phyloP scores from a whole-genome alignment of 2,329 filamentous ascomycete species.

The Ophiostoma fasciatum region DNA sequence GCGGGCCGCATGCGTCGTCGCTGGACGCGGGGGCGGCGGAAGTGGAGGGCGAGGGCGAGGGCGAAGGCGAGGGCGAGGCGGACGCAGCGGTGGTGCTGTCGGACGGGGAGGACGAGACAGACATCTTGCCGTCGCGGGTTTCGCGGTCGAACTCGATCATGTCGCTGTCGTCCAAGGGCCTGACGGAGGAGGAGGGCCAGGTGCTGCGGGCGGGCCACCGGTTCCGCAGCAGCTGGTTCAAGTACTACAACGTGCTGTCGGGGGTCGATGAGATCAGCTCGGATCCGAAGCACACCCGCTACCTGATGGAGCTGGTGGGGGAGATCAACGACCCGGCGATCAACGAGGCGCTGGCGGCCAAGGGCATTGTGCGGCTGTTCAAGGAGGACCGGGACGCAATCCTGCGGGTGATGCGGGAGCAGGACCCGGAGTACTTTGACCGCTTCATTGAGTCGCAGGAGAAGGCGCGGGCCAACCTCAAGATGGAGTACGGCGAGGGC shows the following conservation, averaged over 20 bases:
- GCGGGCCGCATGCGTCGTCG: slow-evolving; percentile 12
- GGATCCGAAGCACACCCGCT: slow-evolving; percentile 33
- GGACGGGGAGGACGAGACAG: slow-evolving; percentile 34
- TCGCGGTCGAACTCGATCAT: slow-evolving; percentile 39
- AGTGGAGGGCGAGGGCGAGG: not conserved
- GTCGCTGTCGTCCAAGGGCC: slow-evolving; percentile 32
- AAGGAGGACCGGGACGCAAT: slow-evolving; percentile 40
- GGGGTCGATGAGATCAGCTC: slow-evolving; percentile 33
- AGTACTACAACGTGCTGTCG: slow-evolving; percentile 34
- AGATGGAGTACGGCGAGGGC: slow-evolving; percentile 9
- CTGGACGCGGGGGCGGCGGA: slow-evolving; percentile 5
- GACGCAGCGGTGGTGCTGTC: slow-evolving; percentile 25
- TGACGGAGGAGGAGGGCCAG: slow-evolving; percentile 42
- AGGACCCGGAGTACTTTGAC: slow-evolving; percentile 53
- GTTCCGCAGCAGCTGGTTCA: slow-evolving; percentile 38
- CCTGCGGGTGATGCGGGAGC: slow-evolving; percentile 34
- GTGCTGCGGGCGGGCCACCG: slow-evolving; percentile 40
- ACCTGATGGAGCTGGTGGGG: slow-evolving; percentile 49
- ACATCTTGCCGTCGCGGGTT: slow-evolving; percentile 26
- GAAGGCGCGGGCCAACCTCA: slow-evolving; percentile 40
- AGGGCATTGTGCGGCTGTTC: slow-evolving; percentile 47
- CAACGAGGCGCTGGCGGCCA: slow-evolving; percentile 33
- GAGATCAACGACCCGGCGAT: slow-evolving; percentile 47
- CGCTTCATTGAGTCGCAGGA: slow-evolving; percentile 46
- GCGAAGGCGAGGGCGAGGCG: slow-evolving; percentile 2